These are phyloP conservation scores for Malus hybrid DNA, from an alignment of 331 rosid species.

Conservation along the genomic window DNA sequence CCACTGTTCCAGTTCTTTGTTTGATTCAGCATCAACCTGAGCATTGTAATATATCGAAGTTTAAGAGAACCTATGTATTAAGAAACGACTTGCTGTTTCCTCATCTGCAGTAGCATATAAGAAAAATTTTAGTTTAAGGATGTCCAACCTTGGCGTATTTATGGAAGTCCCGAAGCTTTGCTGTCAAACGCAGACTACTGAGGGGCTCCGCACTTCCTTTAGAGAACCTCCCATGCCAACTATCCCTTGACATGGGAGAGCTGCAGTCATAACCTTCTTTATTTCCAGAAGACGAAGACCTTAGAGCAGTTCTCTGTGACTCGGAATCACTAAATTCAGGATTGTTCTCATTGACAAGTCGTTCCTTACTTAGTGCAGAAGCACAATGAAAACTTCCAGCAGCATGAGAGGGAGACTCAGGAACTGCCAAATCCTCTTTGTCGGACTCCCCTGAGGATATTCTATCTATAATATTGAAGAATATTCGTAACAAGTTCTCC, in stretches of 20 bases:
- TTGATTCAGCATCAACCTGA: constrained; percentile 85
- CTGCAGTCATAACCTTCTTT: constrained; percentile 46
- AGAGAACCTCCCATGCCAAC: constrained; percentile 58
- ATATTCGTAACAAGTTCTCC: constrained; percentile 60
- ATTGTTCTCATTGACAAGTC: constrained; percentile 45
- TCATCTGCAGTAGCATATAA: background rate
- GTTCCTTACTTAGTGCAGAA: constrained; percentile 56
- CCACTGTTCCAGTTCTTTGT: constrained; percentile 92
- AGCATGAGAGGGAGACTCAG: constrained; percentile 57
- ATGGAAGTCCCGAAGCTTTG: constrained; percentile 85
- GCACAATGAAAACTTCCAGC: constrained; percentile 23
- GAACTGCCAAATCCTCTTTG: constrained; percentile 55
- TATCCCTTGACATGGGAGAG: constrained; percentile 64
- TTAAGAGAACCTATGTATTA: background rate
- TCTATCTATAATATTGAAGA: constrained; percentile 65
- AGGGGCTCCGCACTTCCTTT: constrained; percentile 63
- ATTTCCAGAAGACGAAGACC: constrained; percentile 42
- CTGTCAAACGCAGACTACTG: constrained; percentile 75
- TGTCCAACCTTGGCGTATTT: constrained; percentile 78
- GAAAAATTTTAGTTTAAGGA: background rate
- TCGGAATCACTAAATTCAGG: constrained; percentile 62
- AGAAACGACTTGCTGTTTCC: background rate
- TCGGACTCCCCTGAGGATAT: constrained; percentile 63
- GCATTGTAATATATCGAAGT: background rate
- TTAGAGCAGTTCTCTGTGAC: constrained; percentile 49